phyloP scores from a whole-genome alignment of 768 basidiomycete species.

The Phylloporus rhodoxanthus region DNA sequence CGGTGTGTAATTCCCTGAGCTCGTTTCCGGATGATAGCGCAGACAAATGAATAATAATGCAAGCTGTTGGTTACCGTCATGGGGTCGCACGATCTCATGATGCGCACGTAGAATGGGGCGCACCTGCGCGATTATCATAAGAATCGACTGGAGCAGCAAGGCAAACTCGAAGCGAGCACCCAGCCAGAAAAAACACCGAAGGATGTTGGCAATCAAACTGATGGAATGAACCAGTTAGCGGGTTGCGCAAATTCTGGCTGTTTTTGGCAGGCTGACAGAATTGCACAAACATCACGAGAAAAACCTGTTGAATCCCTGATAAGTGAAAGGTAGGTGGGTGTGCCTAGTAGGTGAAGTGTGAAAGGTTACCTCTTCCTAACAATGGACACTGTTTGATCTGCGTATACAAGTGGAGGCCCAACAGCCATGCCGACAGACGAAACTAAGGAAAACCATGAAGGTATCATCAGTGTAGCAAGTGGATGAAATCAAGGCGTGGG shows the following conservation, averaged over 20 bases:
- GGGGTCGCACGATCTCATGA: constrained; percentile 17
- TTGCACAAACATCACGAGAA: constrained; percentile 81
- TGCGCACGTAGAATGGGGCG: constrained; percentile 12
- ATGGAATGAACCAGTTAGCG: constrained; percentile 8
- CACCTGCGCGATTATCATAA: constrained; percentile 84
- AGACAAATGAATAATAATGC: constrained; percentile 80
- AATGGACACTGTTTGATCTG: constrained; percentile 78
- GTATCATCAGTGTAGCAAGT: constrained; percentile 27
- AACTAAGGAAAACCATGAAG: constrained; percentile 60
- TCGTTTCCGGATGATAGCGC: constrained; percentile 54
- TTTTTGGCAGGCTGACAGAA: constrained; percentile 46
- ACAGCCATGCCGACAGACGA: constrained; percentile 81
- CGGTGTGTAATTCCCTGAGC: constrained; percentile 51
- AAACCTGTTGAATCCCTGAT: constrained; percentile 78
- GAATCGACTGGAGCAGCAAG: constrained; percentile 71
- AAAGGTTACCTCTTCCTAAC: constrained; percentile 59
- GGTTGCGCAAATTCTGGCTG: not conserved
- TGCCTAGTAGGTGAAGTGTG: constrained; percentile 1
- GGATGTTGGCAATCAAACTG: constrained; percentile 78
- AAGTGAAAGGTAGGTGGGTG: constrained; percentile 3
- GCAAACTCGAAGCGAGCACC: constrained; percentile 74
- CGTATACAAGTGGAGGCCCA: constrained; percentile 79
- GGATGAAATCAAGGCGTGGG: not conserved
- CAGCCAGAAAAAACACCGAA: constrained; percentile 88
- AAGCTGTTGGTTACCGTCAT: constrained; percentile 41